Conservation (phyloP, 2,329 filamentous ascomycete species). For the Paraphaeosphaeria minitans region DNA sequence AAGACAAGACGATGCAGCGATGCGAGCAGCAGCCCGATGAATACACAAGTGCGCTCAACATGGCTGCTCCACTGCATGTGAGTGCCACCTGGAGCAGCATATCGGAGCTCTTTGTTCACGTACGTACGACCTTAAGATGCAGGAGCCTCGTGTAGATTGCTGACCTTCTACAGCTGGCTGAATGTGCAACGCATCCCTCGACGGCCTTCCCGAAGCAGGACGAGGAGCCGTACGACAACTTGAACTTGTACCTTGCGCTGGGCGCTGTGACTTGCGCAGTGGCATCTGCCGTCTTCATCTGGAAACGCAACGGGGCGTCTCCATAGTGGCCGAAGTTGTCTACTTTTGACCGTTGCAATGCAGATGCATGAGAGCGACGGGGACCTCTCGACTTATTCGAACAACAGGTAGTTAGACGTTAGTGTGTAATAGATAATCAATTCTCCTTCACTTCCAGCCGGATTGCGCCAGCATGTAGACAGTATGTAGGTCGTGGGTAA, state of each 20-base stretch:
- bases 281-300: constrained; percentile 64
- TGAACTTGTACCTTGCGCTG: constrained; percentile 82
- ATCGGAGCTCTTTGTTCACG: constrained; percentile 85
- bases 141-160: not conserved
- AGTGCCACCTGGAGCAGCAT: constrained; percentile 95
- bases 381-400: not conserved
- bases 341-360: constrained; percentile 1
- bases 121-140: constrained; percentile 22
- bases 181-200: constrained; percentile 87
- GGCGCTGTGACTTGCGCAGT: constrained; percentile 69
- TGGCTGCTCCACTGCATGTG: constrained; percentile 91
- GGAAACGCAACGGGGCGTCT: constrained; percentile 53
- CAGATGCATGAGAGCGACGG: constrained; percentile 7
- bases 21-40: constrained; percentile 87
- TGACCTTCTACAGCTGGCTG: constrained; percentile 66
- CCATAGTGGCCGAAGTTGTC: constrained; percentile 7
- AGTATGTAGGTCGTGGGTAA: constrained; percentile 1
- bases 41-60: constrained; percentile 82
- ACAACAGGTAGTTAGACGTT: constrained; percentile 10
- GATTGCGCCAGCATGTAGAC: not conserved
- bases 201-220: constrained; percentile 88
- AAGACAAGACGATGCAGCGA: constrained; percentile 95
- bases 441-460: constrained; percentile 5
- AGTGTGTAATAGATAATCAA: constrained; percentile 33
- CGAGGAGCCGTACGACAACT: constrained; percentile 82